Base-by-base conservation (phyloP, 1,139 yeast species). In the Scheffersomyces cryptocercus region DNA sequence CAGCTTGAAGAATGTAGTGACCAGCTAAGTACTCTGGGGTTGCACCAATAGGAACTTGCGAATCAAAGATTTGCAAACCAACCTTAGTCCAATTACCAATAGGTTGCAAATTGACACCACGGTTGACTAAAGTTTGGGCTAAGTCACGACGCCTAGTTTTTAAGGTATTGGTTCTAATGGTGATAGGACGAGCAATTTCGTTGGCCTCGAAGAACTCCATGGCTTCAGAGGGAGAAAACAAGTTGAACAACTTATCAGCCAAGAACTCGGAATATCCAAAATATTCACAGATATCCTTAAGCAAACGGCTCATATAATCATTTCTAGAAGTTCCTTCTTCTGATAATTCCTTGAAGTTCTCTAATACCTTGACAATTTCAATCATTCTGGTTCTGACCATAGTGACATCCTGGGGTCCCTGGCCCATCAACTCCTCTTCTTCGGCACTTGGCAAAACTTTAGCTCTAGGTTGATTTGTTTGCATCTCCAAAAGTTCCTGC, bases 11-110 rank as follows among this genome's bases (percentile, higher is more conserved):
- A 52, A 95, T 95, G 70, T 95, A 95, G 62, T 93, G 96, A 59
- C 99, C 99, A 11, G 98, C 96, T 60, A 95, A 75, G 64, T 95
- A 95, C 69, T 95, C 99, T 36, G 99, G 99, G 6, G 99, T 95
- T 36, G 99, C 99, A 64, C 99, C 99, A 56, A 95, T 88, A 38
- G 99, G 99, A 20, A 95, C 99, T 67, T 91, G 98, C 24, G 98
- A 90, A 61, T 95, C 99, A 64, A 93, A 95, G 42, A 95, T 84
- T 68, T 95, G 99, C 53, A 95, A 75, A 49, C 99, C 99, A 40
- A 93, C 98, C 68, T 93, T 95, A 29, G 98, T 90, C 99, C 99
- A 95, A 33, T 88, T 75, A 37, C 98, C 98, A 58, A 95, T 89
- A 38, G 98, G 98, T 68, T 95, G 97, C 55, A 95, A 76, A 64